A percentile compares a stretch with the other conserved stretches of the same genome.
Conservation (phyloP, 192 early-diverging fungal genomes). For the Coemansia sp. region DNA sequence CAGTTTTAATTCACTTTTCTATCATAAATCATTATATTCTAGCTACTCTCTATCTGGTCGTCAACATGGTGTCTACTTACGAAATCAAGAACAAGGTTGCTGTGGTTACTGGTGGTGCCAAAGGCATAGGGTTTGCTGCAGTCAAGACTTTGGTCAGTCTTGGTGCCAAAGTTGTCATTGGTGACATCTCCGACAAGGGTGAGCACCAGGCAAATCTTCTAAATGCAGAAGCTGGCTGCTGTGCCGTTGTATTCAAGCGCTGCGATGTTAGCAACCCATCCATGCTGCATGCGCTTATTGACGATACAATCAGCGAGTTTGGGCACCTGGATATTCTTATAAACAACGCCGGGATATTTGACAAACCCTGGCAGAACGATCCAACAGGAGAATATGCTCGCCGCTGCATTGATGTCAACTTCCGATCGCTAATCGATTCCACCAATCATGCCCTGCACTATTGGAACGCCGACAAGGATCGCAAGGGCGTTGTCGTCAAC, state of each 20-base stretch:
- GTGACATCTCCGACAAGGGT: constrained; percentile 39
- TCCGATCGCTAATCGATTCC: constrained; percentile 65
- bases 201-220: constrained; percentile 16
- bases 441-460: constrained; percentile 64
- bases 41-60: too few relatives aligned
- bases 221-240: constrained; percentile 25
- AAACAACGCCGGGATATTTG: constrained; percentile 61
- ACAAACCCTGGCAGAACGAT: constrained; percentile 31
- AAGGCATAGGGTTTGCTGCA: constrained; percentile 57
- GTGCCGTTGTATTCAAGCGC: constrained; percentile 41
- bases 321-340: constrained; percentile 59
- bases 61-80: neutral
- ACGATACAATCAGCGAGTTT: constrained; percentile 48
- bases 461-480: constrained; percentile 38
- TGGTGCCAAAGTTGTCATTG: constrained; percentile 59
- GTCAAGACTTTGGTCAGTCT: constrained; percentile 52
- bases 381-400: constrained; percentile 49
- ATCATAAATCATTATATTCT: too few relatives aligned
- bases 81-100: constrained; percentile 54
- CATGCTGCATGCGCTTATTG: constrained; percentile 35
- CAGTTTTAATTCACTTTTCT: too few relatives aligned
- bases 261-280: constrained; percentile 52
- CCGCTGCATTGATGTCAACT: constrained; percentile 65
- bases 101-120: constrained; percentile 64
- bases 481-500: constrained; percentile 65